Percentiles rank a stretch among this genome's conserved stretches.
These are phyloP conservation scores for Wickerhamiella hasegawae DNA, from an alignment of 805 yeast genomes.

Conservation along the genomic window DNA sequence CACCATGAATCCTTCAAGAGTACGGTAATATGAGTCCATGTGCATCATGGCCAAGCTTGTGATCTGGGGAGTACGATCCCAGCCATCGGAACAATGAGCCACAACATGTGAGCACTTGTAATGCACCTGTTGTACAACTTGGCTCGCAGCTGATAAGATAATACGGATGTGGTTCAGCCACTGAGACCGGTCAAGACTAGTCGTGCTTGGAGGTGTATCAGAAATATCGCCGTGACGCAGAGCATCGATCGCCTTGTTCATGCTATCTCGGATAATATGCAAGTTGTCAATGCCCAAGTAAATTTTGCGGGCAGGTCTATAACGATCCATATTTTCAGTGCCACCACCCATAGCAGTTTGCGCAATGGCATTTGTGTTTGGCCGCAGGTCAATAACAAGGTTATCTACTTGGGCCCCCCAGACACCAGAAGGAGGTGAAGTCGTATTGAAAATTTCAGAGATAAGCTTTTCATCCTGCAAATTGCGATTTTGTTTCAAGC, in stretches of 20 bases:
- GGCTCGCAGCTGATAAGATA: slow-evolving; percentile 58
- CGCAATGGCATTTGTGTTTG: slow-evolving; percentile 87
- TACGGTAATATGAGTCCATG: slow-evolving; percentile 78
- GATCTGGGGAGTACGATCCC: slow-evolving; percentile 94
- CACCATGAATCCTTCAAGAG: slow-evolving; percentile 72
- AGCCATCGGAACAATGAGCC: slow-evolving; percentile 94
- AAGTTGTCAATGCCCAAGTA: slow-evolving; percentile 89
- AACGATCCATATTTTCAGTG: slow-evolving; percentile 80
- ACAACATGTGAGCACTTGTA: slow-evolving; percentile 69
- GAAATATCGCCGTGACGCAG: slow-evolving; percentile 54
- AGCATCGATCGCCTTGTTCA: slow-evolving; percentile 43
- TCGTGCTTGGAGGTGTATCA: slow-evolving; percentile 35
- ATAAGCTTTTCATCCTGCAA: slow-evolving; percentile 81
- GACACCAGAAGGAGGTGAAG: slow-evolving; percentile 21
- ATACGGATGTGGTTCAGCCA: slow-evolving; percentile 67
- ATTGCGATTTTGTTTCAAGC: slow-evolving; percentile 72
- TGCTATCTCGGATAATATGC: slow-evolving; percentile 83
- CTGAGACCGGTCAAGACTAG: slow-evolving; percentile 43
- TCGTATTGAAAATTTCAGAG: slow-evolving; percentile 53
- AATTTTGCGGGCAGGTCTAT: slow-evolving; percentile 50
- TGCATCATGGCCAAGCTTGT: slow-evolving; percentile 72
- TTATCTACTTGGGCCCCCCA: slow-evolving; percentile 30
- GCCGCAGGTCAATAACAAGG: slow-evolving; percentile 80
- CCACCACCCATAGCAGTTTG: slow-evolving; percentile 98
- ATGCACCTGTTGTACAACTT: slow-evolving; percentile 66